Evolutionary conservation across 2,329 filamentous ascomycete genomes (phyloP), one percentile per base, ranked within the genome.

Genomic region (Fusarium camptoceras): DNA sequence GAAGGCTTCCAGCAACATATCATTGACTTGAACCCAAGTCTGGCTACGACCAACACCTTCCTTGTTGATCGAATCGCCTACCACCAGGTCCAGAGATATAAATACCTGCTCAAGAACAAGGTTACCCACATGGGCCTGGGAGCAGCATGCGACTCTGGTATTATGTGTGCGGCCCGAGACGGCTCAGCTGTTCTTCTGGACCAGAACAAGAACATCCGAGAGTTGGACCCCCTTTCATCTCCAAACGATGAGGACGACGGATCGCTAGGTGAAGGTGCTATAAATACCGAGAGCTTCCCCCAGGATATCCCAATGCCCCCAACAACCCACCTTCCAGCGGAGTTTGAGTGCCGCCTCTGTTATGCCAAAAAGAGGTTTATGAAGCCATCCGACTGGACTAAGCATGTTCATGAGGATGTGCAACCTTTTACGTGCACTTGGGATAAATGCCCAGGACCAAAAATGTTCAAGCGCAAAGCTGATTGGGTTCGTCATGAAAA

Each of bases 401-500:
- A 98, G 78, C 94, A 98, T 76, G 93, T 98, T 1, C 93, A 97
- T 73, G 94, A 97, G 80, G 94, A 98, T 77, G 89, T 97, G 2
- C 92, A 96, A 77, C 94, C 94, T 1, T 97, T 97, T 73, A 97
- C 93, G 5, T 98, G 94, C 80, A 97, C 94, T 0, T 97, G 95
- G 83, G 89, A 92, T 4, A 86, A 89, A 53, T 97, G 94, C 77
- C 87, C 88, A 11, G 94, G 97, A 49, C 90, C 92, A 20, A 97
- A 97, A 80, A 94, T 93, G 37, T 98, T 97, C 84, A 97, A 97
- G 81, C 89, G 94, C 49, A 98, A 97, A 80, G 94, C 94, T 16
- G 94, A 98, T 77, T 98, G 94, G 94, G 94, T 97, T 24, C 88
- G 94, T 30, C 94, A 98, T 75, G 94, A 97, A 78, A 97, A 95